A percentile compares a stretch with the other conserved stretches of the same genome.
These are phyloP conservation scores for Penicillium roqueforti DNA, from an alignment of 495 filamentous ascomycete genomes.

Conservation along the genomic window DNA sequence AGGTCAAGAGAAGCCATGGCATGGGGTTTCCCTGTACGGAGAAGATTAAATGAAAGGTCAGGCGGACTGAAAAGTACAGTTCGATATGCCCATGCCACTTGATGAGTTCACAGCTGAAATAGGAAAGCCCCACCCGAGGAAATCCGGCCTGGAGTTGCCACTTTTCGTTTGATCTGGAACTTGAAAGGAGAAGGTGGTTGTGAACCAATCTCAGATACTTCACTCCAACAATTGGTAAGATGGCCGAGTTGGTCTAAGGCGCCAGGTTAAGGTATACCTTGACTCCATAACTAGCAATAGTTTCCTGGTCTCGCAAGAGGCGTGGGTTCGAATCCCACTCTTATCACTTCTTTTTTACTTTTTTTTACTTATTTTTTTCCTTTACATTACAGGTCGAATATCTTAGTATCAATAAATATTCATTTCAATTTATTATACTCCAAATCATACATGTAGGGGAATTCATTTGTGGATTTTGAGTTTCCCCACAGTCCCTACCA, in stretches of 20 bases:
- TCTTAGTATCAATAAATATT: no score
- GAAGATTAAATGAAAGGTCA: background rate
- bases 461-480: no score
- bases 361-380: background rate
- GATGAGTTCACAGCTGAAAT: background rate
- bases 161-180: background rate
- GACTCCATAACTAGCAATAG: constrained; percentile 10
- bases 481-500: no score
- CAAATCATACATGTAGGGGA: no score
- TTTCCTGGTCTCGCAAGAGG: constrained; percentile 15
- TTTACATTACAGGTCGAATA: no score
- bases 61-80: background rate
- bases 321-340: constrained; percentile 40
- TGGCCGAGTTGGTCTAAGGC: constrained; percentile 34
- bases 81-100: background rate
- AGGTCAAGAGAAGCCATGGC: background rate
- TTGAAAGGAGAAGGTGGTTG: no score
- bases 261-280: constrained; percentile 34
- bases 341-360: constrained; percentile 27
- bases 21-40: background rate
- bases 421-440: no score
- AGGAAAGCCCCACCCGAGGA: constrained; percentile 2
- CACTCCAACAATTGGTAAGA: constrained; percentile 14
- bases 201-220: accelerated
- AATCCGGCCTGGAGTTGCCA: constrained; percentile 1